phyloP scores from a whole-genome alignment of 2,329 filamentous ascomycete species.

The Nemania sp. region DNA sequence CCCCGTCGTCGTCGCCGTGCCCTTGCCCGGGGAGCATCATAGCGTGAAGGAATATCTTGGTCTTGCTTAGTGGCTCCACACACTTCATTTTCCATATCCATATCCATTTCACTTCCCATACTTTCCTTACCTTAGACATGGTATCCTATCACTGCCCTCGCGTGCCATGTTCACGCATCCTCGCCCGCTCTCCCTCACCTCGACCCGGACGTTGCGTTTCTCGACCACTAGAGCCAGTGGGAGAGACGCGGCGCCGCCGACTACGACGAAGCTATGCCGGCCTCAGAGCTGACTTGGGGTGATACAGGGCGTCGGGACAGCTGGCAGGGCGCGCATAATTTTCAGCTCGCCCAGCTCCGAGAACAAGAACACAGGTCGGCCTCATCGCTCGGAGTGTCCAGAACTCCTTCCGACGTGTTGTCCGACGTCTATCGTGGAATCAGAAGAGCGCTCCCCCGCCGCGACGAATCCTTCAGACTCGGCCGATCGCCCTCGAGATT shows the following conservation, averaged over 20 bases:
- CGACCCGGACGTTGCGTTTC: background rate
- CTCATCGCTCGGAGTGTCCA: constrained; percentile 30
- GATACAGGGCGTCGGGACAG: constrained; percentile 35
- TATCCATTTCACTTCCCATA: constrained; percentile 3
- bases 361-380: constrained; percentile 43
- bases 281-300: constrained; percentile 36
- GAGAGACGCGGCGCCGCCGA: constrained; percentile 3
- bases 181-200: background rate
- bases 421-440: constrained; percentile 57
- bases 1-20: constrained; percentile 4
- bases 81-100: background rate
- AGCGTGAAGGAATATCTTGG: constrained; percentile 1
- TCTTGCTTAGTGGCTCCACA: constrained; percentile 12
- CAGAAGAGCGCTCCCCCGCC: constrained; percentile 50
- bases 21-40: constrained; percentile 5
- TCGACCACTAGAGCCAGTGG: constrained; percentile 2
- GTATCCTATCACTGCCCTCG: background rate
- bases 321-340: constrained; percentile 46
- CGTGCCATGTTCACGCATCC: background rate
- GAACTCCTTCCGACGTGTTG: constrained; percentile 51
- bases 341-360: constrained; percentile 39
- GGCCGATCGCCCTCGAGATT: constrained; percentile 50
- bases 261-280: constrained; percentile 28
- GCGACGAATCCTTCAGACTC: constrained; percentile 49
- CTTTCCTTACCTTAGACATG: background rate